Conservation (phyloP, 805 yeast species). For the Wickerhamiella kurtzmanii region DNA sequence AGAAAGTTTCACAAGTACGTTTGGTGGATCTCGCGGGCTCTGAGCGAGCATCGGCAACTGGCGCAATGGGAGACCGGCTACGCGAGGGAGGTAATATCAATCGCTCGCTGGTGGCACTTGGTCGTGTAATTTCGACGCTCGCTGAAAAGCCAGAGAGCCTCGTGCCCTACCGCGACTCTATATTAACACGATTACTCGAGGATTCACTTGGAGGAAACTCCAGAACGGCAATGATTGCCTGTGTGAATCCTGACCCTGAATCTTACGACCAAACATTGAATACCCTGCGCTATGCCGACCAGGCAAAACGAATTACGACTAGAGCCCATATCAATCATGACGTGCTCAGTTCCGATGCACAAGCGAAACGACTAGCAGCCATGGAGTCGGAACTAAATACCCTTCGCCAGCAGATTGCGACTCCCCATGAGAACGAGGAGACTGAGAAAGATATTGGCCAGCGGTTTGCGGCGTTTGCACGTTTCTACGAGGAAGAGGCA, state of each 20-base stretch:
- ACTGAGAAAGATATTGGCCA: slow-evolving; percentile 18
- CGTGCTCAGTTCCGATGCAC: slow-evolving; percentile 27
- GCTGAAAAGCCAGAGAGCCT: slow-evolving; percentile 25
- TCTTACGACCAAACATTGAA: slow-evolving; percentile 68
- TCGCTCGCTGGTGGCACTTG: slow-evolving; percentile 63
- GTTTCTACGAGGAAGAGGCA: slow-evolving; percentile 23
- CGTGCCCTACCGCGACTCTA: slow-evolving; percentile 60
- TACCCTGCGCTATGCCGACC: slow-evolving; percentile 64
- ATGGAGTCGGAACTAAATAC: slow-evolving; percentile 29
- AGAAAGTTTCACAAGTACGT: slow-evolving; percentile 46
- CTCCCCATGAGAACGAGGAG: slow-evolving; percentile 24
- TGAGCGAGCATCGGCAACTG: slow-evolving; percentile 52
- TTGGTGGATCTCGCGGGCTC: slow-evolving; percentile 78
- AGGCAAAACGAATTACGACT: slow-evolving; percentile 57
- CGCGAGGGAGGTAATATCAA: slow-evolving; percentile 69
- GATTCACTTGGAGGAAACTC: slow-evolving; percentile 75
- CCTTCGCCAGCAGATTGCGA: slow-evolving; percentile 23
- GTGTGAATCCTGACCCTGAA: slow-evolving; percentile 49
- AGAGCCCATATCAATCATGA: slow-evolving; percentile 42
- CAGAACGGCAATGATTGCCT: slow-evolving; percentile 80
- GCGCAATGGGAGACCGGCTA: slow-evolving; percentile 42
- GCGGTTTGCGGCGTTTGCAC: slow-evolving; percentile 17
- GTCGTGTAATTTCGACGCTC: slow-evolving; percentile 46
- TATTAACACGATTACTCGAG: slow-evolving; percentile 58
- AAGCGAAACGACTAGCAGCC: slow-evolving; percentile 27